Evolutionary conservation across 805 yeast genomes (phyloP), one percentile per base, ranked within the genome.

Genomic region (Yamadazyma sp.): DNA sequence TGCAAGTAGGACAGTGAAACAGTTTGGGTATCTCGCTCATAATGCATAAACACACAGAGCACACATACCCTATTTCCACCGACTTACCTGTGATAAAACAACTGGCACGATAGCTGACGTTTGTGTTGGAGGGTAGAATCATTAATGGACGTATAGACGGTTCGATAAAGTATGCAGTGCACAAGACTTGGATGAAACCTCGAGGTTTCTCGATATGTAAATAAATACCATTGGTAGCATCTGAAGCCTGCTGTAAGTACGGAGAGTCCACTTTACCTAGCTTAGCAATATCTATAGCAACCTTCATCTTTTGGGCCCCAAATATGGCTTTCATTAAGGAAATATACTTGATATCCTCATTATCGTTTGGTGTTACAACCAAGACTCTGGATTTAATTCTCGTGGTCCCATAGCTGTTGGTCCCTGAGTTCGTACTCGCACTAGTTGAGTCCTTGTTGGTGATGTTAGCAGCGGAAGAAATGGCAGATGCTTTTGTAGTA

Each of bases 301-400:
- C 78, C 50, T 80, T 82, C 84, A 84, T 76, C 59, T 90, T 91
- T 49, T 93, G 96, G 0, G 98, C 96, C 0, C 97, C 91, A 63
- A 93, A 93, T 20, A 93, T 91, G 42, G 93, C 75, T 60, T 93
- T 93, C 98, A 93, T 93, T 29, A 88, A 81, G 4, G 97, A 85
- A 29, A 91, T 86, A 58, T 93, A 95, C 41, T 86, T 87, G 36
- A 87, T 68, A 4, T 88, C 78, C 39, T 78, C 80, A 50, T 87
- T 89, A 45, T 80, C 87, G 46, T 82, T 78, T 17, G 88, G 72
- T 0, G 96, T 80, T 34, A 83, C 80, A 41, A 84, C 58, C 29
- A 72, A 52, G 5, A 68, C 57, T 26, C 75, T 56, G 6, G 70
- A 53, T 42, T 52, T 59, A 57, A 62, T 59, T 28, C 42, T 25